Percentiles rank a stretch among this genome's conserved stretches.
Evolutionary conservation across 1,284 basidiomycete genomes (phyloP).

Genomic region (Apiotrichum gracile): DNA sequence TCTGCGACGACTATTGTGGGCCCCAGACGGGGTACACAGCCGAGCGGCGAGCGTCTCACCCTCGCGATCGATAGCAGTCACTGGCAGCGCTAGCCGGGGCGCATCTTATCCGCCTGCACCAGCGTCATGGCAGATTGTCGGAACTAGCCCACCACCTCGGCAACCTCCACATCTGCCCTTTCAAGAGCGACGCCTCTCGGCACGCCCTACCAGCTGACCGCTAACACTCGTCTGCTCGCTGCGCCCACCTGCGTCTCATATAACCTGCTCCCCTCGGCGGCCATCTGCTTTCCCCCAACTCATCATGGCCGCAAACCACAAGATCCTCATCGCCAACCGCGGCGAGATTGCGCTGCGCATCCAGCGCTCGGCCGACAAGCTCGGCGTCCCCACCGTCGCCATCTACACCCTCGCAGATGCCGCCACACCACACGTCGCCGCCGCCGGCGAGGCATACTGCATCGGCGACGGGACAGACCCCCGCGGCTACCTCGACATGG

Average conservation of each 20-base stretch:
- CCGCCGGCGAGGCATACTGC: constrained; percentile 44
- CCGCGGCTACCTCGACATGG: constrained; percentile 50
- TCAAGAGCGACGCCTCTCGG: too few species aligned
- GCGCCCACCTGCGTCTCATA: neutral
- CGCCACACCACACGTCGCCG: constrained; percentile 64
- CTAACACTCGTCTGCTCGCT: too few species aligned
- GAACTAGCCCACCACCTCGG: too few species aligned
- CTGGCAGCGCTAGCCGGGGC: neutral
- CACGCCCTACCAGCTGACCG: too few species aligned
- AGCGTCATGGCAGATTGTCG: too few species aligned
- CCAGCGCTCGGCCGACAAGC: constrained; percentile 77
- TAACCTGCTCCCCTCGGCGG: neutral
- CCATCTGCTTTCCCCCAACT: neutral
- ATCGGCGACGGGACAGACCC: constrained; percentile 46
- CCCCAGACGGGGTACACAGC: neutral
- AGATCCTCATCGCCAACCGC: constrained; percentile 81
- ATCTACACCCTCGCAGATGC: constrained; percentile 83
- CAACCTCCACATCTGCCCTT: too few species aligned
- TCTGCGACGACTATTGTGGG: neutral
- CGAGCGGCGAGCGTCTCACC: neutral
- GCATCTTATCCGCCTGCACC: too few species aligned
- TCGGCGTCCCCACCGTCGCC: constrained; percentile 83
- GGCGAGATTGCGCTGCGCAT: constrained; percentile 93
- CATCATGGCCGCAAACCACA: constrained; percentile 39
- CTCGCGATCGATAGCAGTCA: neutral